Base-by-base conservation (phyloP, 768 basidiomycete genomes). In the Flagelloscypha sp. region DNA sequence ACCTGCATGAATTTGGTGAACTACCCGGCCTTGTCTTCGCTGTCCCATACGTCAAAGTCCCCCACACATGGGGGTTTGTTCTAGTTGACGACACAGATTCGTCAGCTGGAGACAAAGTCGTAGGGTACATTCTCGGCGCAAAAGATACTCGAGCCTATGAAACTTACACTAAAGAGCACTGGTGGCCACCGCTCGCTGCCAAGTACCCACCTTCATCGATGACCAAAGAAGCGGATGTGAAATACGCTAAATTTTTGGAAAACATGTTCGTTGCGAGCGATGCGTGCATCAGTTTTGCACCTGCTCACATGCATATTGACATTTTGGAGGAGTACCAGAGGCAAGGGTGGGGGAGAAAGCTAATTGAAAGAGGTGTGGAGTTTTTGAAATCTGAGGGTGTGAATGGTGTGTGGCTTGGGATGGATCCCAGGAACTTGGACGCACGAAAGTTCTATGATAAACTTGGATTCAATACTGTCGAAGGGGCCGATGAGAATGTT, bases 221-320 rank as follows among this genome's bases (percentile, higher is more conserved):
- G 49, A 27, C 49, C 49, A 16, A 50, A 40, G 47, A 70, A 60
- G 47, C 49, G 7, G 79, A 82, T 49, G 53, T 56, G 31, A 48
- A 41, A 23, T 72, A 69, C 44, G 55, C 59, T 30, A 57, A 57
- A n/a, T 45, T 66, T 30, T 48, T 71, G 16, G 53, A 57, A 33
- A 58, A 66, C 13, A 66, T 65, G 59, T 48, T 59, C 24, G 58
- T 53, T 7, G 68, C 74, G 1, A 54, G 70, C 11, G 68, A 73
- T 7, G 63, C 69, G n/a, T 70, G 68, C 43, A 59, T 84, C 41
- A 57, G 64, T 4, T 82, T 79, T 49, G 76, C 83, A 12, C 70
- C 76, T 8, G 84, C 84, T 7, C 83, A 87, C 55, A 44, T 87
- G 45, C 84, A 88, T 52, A 77, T 87, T 48, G 62, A 88, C 44